Conservation (phyloP, 108 stramenopile genomes). For the Chaetoceros tenuissimus region DNA sequence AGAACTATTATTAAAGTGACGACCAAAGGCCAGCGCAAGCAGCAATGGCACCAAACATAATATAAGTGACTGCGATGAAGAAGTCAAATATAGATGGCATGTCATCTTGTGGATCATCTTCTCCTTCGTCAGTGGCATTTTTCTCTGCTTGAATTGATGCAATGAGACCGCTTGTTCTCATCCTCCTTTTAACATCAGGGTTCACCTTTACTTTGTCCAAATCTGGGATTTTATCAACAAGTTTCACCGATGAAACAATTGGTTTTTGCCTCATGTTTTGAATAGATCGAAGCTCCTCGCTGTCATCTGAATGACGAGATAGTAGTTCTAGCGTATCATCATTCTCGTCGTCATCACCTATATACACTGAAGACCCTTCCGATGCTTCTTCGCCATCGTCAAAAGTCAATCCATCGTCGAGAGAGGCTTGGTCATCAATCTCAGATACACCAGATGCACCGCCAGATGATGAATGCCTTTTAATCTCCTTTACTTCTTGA, state of each 20-base stretch:
- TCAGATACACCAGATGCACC: neutral
- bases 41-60: constrained; percentile 63
- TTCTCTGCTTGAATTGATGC: neutral
- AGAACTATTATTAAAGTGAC: neutral
- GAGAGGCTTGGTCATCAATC: too few relatives aligned
- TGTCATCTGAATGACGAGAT: neutral
- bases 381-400: neutral
- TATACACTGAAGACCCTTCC: neutral
- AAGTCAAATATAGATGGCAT: constrained; percentile 50
- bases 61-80: constrained; percentile 51
- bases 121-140: constrained; percentile 19
- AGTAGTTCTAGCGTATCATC: too few relatives aligned
- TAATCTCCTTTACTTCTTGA: too few relatives aligned
- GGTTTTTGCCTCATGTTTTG: neutral
- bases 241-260: neutral
- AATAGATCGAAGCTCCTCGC: neutral
- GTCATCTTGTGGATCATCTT: constrained; percentile 50
- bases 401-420: neutral
- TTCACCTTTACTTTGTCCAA: neutral
- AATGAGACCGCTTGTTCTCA: neutral
- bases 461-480: neutral
- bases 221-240: neutral
- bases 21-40: constrained; percentile 52
- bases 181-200: neutral
- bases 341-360: neutral